Conservation (phyloP, 202 grass and related monocot genomes). For the Elaeis oleifera region DNA sequence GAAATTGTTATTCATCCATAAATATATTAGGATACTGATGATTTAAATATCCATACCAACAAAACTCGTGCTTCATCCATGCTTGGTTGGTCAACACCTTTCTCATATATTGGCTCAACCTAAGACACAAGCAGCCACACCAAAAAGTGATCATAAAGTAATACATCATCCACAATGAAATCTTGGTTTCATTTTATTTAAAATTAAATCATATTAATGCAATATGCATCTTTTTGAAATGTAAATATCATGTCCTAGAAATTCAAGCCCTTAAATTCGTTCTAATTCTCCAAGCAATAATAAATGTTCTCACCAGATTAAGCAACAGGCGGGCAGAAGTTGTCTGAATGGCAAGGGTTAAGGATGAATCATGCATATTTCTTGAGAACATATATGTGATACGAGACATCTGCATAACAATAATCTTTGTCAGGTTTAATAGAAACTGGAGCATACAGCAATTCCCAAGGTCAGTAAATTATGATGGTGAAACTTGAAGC, state of each 20-base stretch:
- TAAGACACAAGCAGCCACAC: constrained; percentile 23
- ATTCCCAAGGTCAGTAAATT: constrained; percentile 8
- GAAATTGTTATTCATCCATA: too few species aligned
- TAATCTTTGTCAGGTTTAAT: constrained; percentile 7
- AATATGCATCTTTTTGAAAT: constrained; percentile 6
- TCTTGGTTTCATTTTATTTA: constrained; percentile 5
- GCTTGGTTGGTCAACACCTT: constrained; percentile 84
- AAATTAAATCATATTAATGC: constrained; percentile 6
- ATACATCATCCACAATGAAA: constrained; percentile 3
- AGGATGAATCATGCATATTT: constrained; percentile 98
- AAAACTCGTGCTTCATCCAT: constrained; percentile 96
- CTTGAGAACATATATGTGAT: constrained; percentile 98
- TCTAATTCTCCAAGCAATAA: too few species aligned
- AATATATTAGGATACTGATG: background rate
- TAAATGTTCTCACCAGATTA: constrained; percentile 62
- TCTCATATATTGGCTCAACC: constrained; percentile 99
- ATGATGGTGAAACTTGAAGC: too few species aligned
- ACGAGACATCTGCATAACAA: constrained; percentile 79
- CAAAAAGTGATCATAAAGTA: constrained; percentile 14
- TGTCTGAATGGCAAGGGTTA: constrained; percentile 91
- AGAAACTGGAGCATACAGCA: constrained; percentile 5
- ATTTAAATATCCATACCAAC: constrained; percentile 49
- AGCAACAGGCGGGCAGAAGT: constrained; percentile 97
- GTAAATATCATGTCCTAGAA: too few species aligned
- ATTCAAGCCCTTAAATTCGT: too few species aligned